These are phyloP conservation scores for Pholiota molesta DNA, from an alignment of 768 basidiomycete genomes.

Conservation along the genomic window DNA sequence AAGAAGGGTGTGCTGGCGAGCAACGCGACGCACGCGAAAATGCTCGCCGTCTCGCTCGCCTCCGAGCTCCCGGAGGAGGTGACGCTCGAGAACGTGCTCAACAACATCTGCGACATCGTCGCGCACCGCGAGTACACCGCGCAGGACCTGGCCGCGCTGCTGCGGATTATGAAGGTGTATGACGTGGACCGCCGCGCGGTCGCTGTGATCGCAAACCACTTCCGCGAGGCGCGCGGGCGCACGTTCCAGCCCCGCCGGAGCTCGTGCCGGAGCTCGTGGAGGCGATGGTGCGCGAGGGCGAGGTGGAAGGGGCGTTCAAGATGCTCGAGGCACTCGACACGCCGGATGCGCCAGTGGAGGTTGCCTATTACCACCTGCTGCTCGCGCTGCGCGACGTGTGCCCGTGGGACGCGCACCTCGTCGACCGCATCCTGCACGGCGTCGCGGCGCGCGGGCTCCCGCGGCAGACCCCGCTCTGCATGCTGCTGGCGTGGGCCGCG, in stretches of 20 bases:
- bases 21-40: neutral
- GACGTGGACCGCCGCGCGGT: neutral
- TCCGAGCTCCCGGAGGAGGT: neutral
- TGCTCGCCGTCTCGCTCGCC: neutral
- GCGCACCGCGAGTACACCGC: neutral
- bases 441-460: neutral
- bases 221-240: neutral
- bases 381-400: neutral
- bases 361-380: neutral
- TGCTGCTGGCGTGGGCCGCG: conserved; percentile 4
- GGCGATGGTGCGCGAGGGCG: conserved; percentile 1
- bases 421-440: neutral
- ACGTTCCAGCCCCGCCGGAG: too few relatives aligned
- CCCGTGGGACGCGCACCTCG: neutral
- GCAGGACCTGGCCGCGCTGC: neutral
- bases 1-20: conserved; percentile 1
- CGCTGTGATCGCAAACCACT: neutral
- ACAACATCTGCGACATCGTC: conserved; percentile 1
- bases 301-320: neutral
- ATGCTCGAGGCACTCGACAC: neutral
- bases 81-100: neutral
- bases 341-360: neutral
- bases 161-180: neutral
- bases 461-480: neutral
- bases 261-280: conserved; percentile 8